These are phyloP conservation scores for Phytophthora pistaciae DNA, from an alignment of 352 stramenopile genomes.

Conservation along the genomic window DNA sequence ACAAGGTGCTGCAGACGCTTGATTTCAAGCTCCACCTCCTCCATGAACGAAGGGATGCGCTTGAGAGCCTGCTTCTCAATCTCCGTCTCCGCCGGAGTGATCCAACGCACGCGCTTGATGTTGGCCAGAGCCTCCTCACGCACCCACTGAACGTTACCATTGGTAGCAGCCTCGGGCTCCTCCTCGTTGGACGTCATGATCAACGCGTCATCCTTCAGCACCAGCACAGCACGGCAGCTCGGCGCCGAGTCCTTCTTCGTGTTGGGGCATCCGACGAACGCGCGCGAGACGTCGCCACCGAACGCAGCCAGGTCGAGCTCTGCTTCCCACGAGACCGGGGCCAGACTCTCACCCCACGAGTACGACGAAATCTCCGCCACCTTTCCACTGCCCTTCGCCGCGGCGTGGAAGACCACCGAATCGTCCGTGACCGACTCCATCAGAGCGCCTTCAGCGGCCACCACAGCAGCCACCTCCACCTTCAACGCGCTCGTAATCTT, in stretches of 20 bases:
- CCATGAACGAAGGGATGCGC: constrained; percentile 74
- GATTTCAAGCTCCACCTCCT: constrained; percentile 74
- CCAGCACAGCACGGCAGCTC: constrained; percentile 65
- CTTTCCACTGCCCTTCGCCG: constrained; percentile 27
- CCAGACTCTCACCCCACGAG: constrained; percentile 39
- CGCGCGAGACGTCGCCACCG: constrained; percentile 55
- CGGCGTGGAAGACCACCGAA: constrained; percentile 63
- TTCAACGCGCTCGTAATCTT: constrained; percentile 53
- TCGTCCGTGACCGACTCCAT: constrained; percentile 69
- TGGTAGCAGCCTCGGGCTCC: constrained; percentile 22
- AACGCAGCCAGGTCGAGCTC: constrained; percentile 61
- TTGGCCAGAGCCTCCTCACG: constrained; percentile 85
- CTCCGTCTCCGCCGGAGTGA: constrained; percentile 78
- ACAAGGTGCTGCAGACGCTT: constrained; percentile 63
- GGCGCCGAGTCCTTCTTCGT: constrained; percentile 64
- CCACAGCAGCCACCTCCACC: constrained; percentile 47
- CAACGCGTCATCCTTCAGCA: constrained; percentile 78
- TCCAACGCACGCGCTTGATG: constrained; percentile 81
- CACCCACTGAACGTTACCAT: constrained; percentile 66
- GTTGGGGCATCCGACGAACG: constrained; percentile 64
- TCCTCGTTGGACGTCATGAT: constrained; percentile 79
- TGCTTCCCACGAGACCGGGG: constrained; percentile 49
- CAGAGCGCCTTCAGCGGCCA: constrained; percentile 52
- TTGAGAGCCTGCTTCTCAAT: constrained; percentile 81
- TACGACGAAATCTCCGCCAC: constrained; percentile 58